phyloP scores from a whole-genome alignment of 1,139 yeast genomes.

The Nakaseomyces bracarensis region DNA sequence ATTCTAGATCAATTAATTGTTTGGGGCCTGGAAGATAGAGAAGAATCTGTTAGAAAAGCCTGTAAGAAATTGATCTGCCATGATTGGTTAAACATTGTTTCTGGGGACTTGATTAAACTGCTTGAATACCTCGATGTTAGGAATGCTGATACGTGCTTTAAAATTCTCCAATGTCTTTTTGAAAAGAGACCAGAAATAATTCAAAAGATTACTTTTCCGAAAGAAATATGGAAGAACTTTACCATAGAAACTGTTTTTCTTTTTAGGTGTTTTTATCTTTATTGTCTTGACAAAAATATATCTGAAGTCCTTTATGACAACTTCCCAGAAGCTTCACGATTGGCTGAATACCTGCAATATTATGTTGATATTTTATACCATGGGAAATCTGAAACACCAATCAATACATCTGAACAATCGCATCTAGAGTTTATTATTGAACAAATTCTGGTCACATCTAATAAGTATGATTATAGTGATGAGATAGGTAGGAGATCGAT shows the following conservation, averaged over 20 bases:
- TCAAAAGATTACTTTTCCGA: conserved; percentile 47
- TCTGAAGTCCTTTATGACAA: conserved; percentile 57
- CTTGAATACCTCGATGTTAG: conserved; percentile 64
- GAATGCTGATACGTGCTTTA: conserved; percentile 55
- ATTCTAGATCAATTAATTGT: conserved; percentile 58
- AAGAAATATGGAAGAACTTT: conserved; percentile 57
- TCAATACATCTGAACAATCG: conserved; percentile 35
- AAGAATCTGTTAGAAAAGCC: conserved; percentile 60
- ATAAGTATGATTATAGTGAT: conserved; percentile 77
- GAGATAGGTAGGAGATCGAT: conserved; percentile 84
- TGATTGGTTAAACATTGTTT: conserved; percentile 62
- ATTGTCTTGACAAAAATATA: conserved; percentile 48
- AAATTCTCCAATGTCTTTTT: conserved; percentile 59
- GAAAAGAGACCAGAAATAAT: conserved; percentile 55
- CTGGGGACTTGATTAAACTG: conserved; percentile 64
- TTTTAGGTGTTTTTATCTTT: conserved; percentile 56
- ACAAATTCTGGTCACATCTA: conserved; percentile 62
- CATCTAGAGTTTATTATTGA: conserved; percentile 69
- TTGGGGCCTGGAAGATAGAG: conserved; percentile 89
- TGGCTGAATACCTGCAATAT: conserved; percentile 38
- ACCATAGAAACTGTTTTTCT: conserved; percentile 72
- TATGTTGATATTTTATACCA: conserved; percentile 45
- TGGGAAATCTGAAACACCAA: conserved; percentile 14
- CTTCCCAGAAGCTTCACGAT: conserved; percentile 72
- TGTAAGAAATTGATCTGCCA: conserved; percentile 62